These are phyloP conservation scores for Rhizomucor pusillus DNA, from an alignment of 371 early-diverging fungal species.

Conservation along the genomic window DNA sequence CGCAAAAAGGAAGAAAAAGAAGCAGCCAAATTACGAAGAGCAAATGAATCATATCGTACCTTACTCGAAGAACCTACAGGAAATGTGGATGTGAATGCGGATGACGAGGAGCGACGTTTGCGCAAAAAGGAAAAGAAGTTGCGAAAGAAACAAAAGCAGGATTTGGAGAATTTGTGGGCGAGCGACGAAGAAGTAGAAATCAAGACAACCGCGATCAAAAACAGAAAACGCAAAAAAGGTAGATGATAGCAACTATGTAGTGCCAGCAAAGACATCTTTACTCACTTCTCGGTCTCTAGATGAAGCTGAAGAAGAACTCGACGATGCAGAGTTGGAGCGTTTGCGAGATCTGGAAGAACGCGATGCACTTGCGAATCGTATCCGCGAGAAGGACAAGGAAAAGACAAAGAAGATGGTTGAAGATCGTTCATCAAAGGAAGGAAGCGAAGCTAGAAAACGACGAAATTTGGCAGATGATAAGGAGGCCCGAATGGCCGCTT, in stretches of 20 bases:
- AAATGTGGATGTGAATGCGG: conserved; percentile 23
- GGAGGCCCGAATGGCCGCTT: conserved; percentile 56
- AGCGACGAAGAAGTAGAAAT: conserved; percentile 58
- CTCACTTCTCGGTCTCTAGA: conserved; percentile 5
- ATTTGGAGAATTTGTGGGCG: conserved; percentile 51
- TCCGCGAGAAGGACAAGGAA: conserved; percentile 82
- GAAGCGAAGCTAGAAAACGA: conserved; percentile 68
- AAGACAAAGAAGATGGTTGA: conserved; percentile 78
- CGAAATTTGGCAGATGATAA: conserved; percentile 82
- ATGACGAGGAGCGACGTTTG: conserved; percentile 20
- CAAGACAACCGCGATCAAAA: conserved; percentile 32
- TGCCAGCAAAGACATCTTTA: background rate
- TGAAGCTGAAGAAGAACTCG: conserved; percentile 34
- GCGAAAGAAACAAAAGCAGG: conserved; percentile 54
- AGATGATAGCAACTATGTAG: conserved; percentile 11
- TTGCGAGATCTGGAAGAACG: conserved; percentile 75
- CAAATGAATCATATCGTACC: conserved; percentile 57
- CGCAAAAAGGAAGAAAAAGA: conserved; percentile 57
- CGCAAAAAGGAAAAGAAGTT: conserved; percentile 49
- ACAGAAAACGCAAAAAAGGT: conserved; percentile 37
- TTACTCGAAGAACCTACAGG: conserved; percentile 54
- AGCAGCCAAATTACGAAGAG: conserved; percentile 50
- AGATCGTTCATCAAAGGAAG: conserved; percentile 76
- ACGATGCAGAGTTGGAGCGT: conserved; percentile 55
- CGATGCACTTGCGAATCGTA: conserved; percentile 85